phyloP scores from a whole-genome alignment of 1,139 yeast species.

The Nematodospora anomalae region DNA sequence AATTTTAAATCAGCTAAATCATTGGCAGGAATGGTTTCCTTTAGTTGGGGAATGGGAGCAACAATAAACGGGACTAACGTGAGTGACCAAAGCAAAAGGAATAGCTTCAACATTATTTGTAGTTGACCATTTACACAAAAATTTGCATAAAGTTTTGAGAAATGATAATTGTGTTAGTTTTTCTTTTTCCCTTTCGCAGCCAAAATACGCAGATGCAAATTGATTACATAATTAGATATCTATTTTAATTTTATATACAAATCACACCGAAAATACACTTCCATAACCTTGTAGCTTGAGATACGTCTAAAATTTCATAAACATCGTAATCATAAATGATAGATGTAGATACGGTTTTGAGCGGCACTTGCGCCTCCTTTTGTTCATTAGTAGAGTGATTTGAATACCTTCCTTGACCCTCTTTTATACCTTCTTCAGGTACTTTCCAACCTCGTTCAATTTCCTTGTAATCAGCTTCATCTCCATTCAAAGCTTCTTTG shows the following conservation, averaged over 20 bases:
- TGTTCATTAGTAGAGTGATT: no score
- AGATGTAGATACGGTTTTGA: not conserved
- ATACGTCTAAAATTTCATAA: not conserved
- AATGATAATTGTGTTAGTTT: not conserved
- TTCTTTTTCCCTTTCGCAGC: not conserved
- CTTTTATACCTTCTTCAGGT: no score
- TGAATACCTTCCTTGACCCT: no score
- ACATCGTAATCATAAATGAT: not conserved
- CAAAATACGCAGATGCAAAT: not conserved
- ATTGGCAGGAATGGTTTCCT: slow-evolving; percentile 1
- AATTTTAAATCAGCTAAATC: slow-evolving; percentile 10
- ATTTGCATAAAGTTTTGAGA: not conserved
- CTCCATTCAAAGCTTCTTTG: no score
- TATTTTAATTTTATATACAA: not conserved
- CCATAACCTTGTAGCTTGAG: not conserved
- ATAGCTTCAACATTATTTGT: slow-evolving; percentile 5
- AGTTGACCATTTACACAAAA: not conserved
- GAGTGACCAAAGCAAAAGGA: slow-evolving; percentile 4
- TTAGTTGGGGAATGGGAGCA: slow-evolving; percentile 3
- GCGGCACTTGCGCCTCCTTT: not conserved
- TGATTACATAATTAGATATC: not conserved
- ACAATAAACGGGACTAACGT: not conserved
- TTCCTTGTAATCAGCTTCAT: no score
- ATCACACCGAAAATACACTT: not conserved
- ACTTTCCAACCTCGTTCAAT: no score